Base-by-base conservation (phyloP, 1,139 yeast genomes). In the Scheffersomyces insectosa region DNA sequence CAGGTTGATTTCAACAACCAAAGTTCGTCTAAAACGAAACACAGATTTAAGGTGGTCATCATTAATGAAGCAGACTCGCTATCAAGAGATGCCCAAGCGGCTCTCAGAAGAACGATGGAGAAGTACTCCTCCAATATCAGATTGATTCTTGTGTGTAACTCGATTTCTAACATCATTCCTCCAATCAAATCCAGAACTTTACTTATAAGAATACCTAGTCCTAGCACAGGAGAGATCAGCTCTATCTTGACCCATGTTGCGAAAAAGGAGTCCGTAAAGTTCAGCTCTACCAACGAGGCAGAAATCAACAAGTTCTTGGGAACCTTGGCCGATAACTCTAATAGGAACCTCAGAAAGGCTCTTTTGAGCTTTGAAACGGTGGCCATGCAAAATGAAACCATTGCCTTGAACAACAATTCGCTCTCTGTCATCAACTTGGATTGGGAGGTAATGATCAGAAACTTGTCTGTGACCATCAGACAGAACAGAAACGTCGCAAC, bases 41-140 rank as follows among this genome's bases (percentile, higher is more conserved):
- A 88, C 59, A 73, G 91, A 48, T 93, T 90, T 70, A 93, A 91
- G 63, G 88, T 91, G 35, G 98, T 93, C 14, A 80, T 93, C 11
- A 90, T 93, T 45, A 93, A 95, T 60, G 98, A 93, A 63, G 98
- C 99, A 0, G 97, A 93, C 54, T 78, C 89, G 1, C 76, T 93
- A 60, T 84, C 95, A 14, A 79, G 97, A 54, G 99, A 95, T 62
- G 99, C 99, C 0, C 99, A 93, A 63, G 97, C 97, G 11, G 99
- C 99, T 0, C 72, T 93, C 54, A 82, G 99, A 70, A 80, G 99
- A 64, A 93, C 99, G 1, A 95, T 93, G 98, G 99, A 93, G 61
- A 93, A 93, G 60, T 93, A 91, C 66, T 88, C 97, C 3, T 78
- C 86, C 16, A 91, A 89, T 59, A 82, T 93, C 54, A 79, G 99